Percentiles rank a stretch among this genome's conserved stretches.
phyloP scores from a whole-genome alignment of 768 basidiomycete species.

The Pulveroboletus ravenelii region DNA sequence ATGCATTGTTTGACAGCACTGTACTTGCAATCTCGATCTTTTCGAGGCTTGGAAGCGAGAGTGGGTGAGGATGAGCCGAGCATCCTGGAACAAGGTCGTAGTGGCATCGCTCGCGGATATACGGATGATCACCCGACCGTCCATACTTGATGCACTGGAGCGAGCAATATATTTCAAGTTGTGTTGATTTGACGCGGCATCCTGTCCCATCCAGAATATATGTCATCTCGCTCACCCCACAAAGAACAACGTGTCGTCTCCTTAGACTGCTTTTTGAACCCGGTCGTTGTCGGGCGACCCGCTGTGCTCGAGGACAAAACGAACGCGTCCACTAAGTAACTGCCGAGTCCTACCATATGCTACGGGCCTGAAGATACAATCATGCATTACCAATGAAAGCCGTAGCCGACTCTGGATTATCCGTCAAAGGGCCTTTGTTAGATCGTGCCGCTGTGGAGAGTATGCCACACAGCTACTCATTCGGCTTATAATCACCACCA shows the following conservation, averaged over 20 bases:
- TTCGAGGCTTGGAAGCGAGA: conserved; percentile 75
- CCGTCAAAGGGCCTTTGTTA: neutral
- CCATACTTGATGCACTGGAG: neutral
- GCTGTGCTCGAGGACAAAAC: neutral
- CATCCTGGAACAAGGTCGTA: conserved; percentile 81
- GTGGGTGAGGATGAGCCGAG: conserved; percentile 76
- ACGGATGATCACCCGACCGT: conserved; percentile 40
- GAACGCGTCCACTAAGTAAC: neutral
- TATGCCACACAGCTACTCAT: neutral
- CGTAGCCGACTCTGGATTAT: neutral
- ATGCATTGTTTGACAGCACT: conserved; percentile 40
- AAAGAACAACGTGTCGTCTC: neutral
- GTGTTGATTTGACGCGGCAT: neutral
- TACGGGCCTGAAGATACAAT: neutral
- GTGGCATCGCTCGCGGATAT: conserved; percentile 87
- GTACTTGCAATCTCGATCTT: conserved; percentile 71
- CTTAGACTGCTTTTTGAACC: neutral
- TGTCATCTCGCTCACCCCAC: too few relatives aligned
- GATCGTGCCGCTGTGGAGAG: neutral
- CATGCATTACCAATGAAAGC: too few relatives aligned
- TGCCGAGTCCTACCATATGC: neutral
- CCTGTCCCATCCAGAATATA: too few relatives aligned
- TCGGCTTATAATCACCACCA: neutral
- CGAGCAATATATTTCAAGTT: neutral
- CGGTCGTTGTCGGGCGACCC: neutral